These are phyloP conservation scores for Cryptosporidium tyzzeri DNA, from an alignment of 169 alveolate genomes.

Conservation along the genomic window DNA sequence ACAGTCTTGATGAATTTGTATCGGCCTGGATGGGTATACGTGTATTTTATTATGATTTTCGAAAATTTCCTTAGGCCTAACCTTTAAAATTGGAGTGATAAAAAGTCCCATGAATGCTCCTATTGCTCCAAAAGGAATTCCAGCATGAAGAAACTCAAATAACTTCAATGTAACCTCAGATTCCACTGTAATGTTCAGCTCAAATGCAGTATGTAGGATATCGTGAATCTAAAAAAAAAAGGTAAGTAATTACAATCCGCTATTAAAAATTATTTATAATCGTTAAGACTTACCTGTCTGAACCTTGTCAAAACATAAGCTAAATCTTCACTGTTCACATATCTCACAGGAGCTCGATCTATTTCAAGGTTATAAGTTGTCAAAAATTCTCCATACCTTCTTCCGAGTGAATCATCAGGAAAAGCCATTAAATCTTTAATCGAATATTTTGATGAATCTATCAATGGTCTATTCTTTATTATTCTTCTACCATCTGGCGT, in stretches of 20 bases:
- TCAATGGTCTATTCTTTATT: slow-evolving; percentile 12
- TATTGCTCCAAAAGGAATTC: slow-evolving; percentile 47
- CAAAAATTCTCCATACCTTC: slow-evolving; percentile 17
- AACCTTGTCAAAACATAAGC: slow-evolving; percentile 75
- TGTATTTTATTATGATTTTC: too few species aligned
- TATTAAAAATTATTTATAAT: not conserved
- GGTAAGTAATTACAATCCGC: not conserved
- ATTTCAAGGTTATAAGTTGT: slow-evolving; percentile 9
- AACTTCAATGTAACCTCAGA: slow-evolving; percentile 66
- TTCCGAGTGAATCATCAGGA: slow-evolving; percentile 16
- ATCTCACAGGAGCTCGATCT: slow-evolving; percentile 31
- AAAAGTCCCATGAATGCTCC: not conserved
- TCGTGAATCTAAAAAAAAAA: slow-evolving; percentile 48
- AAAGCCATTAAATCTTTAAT: not conserved
- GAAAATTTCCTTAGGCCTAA: not conserved
- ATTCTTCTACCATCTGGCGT: slow-evolving; percentile 3
- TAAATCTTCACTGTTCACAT: slow-evolving; percentile 62
- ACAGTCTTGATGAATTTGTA: slow-evolving; percentile 35
- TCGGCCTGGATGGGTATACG: not conserved
- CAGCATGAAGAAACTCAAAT: slow-evolving; percentile 67
- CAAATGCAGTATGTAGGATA: slow-evolving; percentile 67
- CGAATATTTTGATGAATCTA: slow-evolving; percentile 1
- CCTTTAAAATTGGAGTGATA: slow-evolving; percentile 19
- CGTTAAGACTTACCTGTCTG: slow-evolving; percentile 59
- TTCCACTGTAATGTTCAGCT: slow-evolving; percentile 61